These are phyloP conservation scores for Carex pumila DNA, from an alignment of 176 grass and related monocot species.

Conservation along the genomic window DNA sequence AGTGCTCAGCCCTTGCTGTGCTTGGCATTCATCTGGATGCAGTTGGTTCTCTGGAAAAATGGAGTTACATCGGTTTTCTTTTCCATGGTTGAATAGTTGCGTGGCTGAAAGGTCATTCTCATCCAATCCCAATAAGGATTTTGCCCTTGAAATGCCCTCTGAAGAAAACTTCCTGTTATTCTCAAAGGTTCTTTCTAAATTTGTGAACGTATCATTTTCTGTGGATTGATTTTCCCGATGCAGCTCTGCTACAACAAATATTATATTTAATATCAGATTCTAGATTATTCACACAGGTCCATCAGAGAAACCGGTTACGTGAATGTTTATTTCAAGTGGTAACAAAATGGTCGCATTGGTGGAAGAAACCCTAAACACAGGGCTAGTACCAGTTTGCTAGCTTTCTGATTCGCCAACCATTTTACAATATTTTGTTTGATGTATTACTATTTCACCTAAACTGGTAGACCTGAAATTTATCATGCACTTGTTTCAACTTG, in stretches of 20 bases:
- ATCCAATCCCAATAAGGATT: slow-evolving; percentile 73
- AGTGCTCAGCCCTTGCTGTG: slow-evolving; percentile 45
- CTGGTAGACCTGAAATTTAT: not conserved
- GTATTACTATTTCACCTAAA: not conserved
- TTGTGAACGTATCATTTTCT: slow-evolving; percentile 1
- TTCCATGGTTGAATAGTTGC: slow-evolving; percentile 46
- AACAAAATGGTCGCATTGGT: slow-evolving; percentile 20
- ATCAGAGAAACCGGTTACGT: not conserved
- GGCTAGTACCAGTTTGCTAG: not conserved
- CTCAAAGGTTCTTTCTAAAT: slow-evolving; percentile 45
- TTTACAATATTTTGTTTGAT: not conserved
- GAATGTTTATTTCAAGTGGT: slow-evolving; percentile 6
- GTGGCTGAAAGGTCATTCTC: slow-evolving; percentile 40
- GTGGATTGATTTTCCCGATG: not conserved
- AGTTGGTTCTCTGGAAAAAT: slow-evolving; percentile 32
- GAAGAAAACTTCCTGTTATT: slow-evolving; percentile 67
- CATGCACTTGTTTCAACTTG: not conserved
- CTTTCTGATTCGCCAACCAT: not conserved
- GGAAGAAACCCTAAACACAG: slow-evolving; percentile 14
- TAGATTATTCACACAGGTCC: not conserved
- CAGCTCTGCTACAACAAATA: slow-evolving; percentile 22
- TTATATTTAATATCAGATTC: not conserved
- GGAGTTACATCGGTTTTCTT: slow-evolving; percentile 36
- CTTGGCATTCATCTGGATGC: slow-evolving; percentile 24
- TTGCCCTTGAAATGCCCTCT: slow-evolving; percentile 54